Evolutionary conservation across 192 early-diverging fungal genomes (phyloP).

Genomic region (Tieghemiomyces parasiticus): DNA sequence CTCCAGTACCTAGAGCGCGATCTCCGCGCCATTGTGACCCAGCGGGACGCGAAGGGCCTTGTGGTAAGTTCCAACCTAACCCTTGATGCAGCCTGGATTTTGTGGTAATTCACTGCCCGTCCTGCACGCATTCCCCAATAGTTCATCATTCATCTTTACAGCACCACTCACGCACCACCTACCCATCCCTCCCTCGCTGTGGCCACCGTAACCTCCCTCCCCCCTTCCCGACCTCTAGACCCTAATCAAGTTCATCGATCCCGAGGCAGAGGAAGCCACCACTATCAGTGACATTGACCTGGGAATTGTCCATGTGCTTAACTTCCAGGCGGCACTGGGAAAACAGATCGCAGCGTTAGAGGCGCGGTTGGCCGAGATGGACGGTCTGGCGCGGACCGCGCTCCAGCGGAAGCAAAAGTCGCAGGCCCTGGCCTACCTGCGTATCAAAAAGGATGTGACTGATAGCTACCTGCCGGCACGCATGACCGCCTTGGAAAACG

Average conservation of each 20-base stretch:
- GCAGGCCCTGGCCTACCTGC: slow-evolving; percentile 1
- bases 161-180: too few species aligned
- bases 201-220: too few species aligned
- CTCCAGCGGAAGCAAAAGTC: background rate
- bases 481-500: background rate
- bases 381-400: background rate
- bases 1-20: background rate
- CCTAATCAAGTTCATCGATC: background rate
- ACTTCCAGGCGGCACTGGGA: background rate
- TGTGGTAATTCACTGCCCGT: too few species aligned
- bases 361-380: background rate
- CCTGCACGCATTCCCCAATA: too few species aligned
- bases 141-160: too few species aligned
- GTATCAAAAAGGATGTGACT: background rate
- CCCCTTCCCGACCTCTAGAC: background rate
- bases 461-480: background rate
- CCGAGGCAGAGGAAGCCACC: background rate
- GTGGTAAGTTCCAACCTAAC: background rate
- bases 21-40: background rate
- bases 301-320: background rate
- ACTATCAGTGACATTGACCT: background rate
- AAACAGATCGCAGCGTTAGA: background rate
- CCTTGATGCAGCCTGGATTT: too few species aligned
- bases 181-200: too few species aligned
- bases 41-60: background rate